Evolutionary conservation across 1,284 basidiomycete genomes (phyloP).

Genomic region (Veloboletus limbatus): DNA sequence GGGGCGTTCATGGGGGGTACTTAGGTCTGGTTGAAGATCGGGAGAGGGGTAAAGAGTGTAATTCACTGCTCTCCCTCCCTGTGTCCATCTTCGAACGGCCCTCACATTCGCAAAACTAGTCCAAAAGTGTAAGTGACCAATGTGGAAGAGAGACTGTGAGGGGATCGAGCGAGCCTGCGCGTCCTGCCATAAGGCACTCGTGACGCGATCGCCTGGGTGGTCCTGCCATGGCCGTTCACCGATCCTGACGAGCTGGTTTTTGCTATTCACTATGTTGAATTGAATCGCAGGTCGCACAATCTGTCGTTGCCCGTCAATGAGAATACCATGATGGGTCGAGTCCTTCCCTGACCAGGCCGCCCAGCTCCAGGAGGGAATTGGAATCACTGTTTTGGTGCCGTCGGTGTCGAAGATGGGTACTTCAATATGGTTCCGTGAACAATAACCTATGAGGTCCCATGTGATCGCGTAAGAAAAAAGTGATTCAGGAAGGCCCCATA

Average conservation of each 20-base stretch:
- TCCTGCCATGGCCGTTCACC: neutral
- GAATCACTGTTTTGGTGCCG: slow-evolving; percentile 2
- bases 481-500: slow-evolving; percentile 22
- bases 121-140: slow-evolving; percentile 18
- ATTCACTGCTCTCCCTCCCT: neutral
- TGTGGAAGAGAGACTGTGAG: neutral
- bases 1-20: neutral
- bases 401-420: slow-evolving; percentile 11
- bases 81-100: neutral
- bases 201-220: neutral
- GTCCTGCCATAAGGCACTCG: neutral
- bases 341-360: slow-evolving; percentile 15
- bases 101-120: slow-evolving; percentile 11
- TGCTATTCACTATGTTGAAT: slow-evolving; percentile 15
- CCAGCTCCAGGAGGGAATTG: slow-evolving; percentile 23
- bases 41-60: neutral
- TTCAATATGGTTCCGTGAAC: slow-evolving; percentile 2
- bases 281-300: slow-evolving; percentile 1
- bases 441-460: slow-evolving; percentile 10
- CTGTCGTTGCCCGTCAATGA: neutral
- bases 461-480: slow-evolving; percentile 13
- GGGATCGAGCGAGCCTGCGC: neutral
- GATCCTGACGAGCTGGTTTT: slow-evolving; percentile 3
- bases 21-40: neutral
- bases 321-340: neutral